Evolutionary conservation across 2,329 filamentous ascomycete genomes (phyloP).

Genomic region (Fusarium denticulatum): DNA sequence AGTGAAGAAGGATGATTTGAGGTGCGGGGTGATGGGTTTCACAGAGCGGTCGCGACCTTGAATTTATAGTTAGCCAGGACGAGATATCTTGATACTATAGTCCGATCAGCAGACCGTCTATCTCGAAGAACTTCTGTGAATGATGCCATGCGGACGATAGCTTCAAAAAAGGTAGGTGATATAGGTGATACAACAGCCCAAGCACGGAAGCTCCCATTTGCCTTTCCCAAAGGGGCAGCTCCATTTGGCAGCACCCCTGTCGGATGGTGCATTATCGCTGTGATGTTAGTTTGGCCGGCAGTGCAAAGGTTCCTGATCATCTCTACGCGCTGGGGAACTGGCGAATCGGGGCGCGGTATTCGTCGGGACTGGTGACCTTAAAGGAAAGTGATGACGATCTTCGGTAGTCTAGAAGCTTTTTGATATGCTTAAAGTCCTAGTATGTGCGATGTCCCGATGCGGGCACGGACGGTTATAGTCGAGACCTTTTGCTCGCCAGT

Average conservation of each 20-base stretch:
- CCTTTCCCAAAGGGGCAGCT: slow-evolving; percentile 31
- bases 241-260: background rate
- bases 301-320: slow-evolving; percentile 23
- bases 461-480: background rate
- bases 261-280: slow-evolving; percentile 13
- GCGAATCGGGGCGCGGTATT: background rate
- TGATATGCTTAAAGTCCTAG: slow-evolving; percentile 23
- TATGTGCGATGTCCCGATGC: slow-evolving; percentile 8
- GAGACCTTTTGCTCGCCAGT: background rate
- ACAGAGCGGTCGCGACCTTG: background rate
- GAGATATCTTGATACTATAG: background rate
- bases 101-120: background rate
- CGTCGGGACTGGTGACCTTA: slow-evolving; percentile 1
- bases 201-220: slow-evolving; percentile 33
- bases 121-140: slow-evolving; percentile 22
- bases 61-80: slow-evolving; percentile 9
- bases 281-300: slow-evolving; percentile 18
- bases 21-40: background rate
- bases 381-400: slow-evolving; percentile 19
- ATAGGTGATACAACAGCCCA: slow-evolving; percentile 23
- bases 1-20: background rate
- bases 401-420: slow-evolving; percentile 13
- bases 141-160: slow-evolving; percentile 21
- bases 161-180: slow-evolving; percentile 34
- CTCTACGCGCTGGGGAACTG: slow-evolving; percentile 1